Evolutionary conservation across 768 basidiomycete genomes (phyloP).

Genomic region (Botryobasidium botryosum): DNA sequence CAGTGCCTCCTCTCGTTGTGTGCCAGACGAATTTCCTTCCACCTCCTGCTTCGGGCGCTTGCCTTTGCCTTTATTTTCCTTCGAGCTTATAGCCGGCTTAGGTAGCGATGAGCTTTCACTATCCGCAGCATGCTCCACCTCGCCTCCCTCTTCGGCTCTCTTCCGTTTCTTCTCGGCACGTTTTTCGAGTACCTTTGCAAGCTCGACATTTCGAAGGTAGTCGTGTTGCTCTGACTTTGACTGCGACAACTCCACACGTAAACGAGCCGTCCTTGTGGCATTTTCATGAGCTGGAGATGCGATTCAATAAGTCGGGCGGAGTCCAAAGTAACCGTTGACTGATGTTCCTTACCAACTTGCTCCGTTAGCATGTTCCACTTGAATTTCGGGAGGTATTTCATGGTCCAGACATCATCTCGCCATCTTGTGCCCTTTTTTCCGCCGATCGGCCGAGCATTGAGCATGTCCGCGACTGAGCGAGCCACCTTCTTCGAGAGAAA

Average conservation of each 20-base stretch:
- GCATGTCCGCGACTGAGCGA: conserved; percentile 77
- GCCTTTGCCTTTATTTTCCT: too few relatives aligned
- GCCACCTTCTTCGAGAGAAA: conserved; percentile 90
- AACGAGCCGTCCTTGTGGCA: conserved; percentile 67
- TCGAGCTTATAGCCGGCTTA: too few relatives aligned
- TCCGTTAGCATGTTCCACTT: conserved; percentile 99
- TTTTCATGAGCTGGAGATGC: conserved; percentile 66
- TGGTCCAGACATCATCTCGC: conserved; percentile 98
- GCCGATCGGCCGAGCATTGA: conserved; percentile 91
- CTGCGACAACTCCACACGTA: conserved; percentile 83
- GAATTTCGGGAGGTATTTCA: conserved; percentile 96
- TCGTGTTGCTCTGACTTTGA: conserved; percentile 80
- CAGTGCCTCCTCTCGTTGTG: too few relatives aligned
- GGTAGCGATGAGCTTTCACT: too few relatives aligned
- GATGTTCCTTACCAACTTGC: conserved; percentile 67
- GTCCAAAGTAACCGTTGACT: background rate
- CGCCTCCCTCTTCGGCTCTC: too few relatives aligned
- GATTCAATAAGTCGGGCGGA: background rate
- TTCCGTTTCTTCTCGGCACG: conserved; percentile 40
- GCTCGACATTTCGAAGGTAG: conserved; percentile 86
- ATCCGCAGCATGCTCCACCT: too few relatives aligned
- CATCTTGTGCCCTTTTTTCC: conserved; percentile 81
- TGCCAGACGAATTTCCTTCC: too few relatives aligned
- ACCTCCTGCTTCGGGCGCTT: too few relatives aligned
- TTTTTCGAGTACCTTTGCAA: conserved; percentile 72